Percentiles rank a stretch among this genome's conserved stretches.
Conservation (phyloP, 2,329 filamentous ascomycete species). For the Didymella lethalis region DNA sequence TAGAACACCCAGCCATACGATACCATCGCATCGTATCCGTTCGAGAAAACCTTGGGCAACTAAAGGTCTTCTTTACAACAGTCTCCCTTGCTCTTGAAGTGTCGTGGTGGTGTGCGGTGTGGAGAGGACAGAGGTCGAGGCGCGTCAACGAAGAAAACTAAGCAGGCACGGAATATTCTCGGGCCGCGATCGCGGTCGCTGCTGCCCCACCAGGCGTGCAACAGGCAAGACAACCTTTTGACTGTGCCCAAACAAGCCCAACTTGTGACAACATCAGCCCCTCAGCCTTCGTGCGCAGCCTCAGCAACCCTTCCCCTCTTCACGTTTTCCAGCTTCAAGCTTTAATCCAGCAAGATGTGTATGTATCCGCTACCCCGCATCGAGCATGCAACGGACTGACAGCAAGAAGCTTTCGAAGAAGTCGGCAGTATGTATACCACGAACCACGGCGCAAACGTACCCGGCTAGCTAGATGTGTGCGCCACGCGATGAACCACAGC, state of each 20-base stretch:
- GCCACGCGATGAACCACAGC: slow-evolving; percentile 13
- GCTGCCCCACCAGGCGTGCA: slow-evolving; percentile 41
- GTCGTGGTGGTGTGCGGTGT: slow-evolving; percentile 2
- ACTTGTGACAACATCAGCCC: slow-evolving; percentile 20
- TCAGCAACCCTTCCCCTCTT: neutral
- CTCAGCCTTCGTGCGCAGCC: slow-evolving; percentile 20
- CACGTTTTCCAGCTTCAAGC: neutral
- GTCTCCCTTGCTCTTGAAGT: neutral
- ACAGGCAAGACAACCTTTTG: slow-evolving; percentile 32
- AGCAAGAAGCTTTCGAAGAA: slow-evolving; percentile 25
- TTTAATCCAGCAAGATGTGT: slow-evolving; percentile 26
- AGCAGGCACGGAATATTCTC: slow-evolving; percentile 29
- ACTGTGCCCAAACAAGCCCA: slow-evolving; percentile 33
- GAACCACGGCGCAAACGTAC: slow-evolving; percentile 4
- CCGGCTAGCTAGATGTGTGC: neutral
- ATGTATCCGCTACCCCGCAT: slow-evolving; percentile 28
- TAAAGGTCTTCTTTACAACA: neutral
- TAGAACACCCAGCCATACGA: neutral
- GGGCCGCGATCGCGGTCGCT: slow-evolving; percentile 26
- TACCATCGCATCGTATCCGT: neutral
- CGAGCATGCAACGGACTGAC: slow-evolving; percentile 21
- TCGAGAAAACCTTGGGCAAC: neutral
- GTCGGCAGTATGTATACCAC: slow-evolving; percentile 53
- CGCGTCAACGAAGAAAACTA: slow-evolving; percentile 23
- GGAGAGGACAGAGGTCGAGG: slow-evolving; percentile 1